phyloP scores from a whole-genome alignment of 2,329 filamentous ascomycete species.

The Xylariaceae sp. region DNA sequence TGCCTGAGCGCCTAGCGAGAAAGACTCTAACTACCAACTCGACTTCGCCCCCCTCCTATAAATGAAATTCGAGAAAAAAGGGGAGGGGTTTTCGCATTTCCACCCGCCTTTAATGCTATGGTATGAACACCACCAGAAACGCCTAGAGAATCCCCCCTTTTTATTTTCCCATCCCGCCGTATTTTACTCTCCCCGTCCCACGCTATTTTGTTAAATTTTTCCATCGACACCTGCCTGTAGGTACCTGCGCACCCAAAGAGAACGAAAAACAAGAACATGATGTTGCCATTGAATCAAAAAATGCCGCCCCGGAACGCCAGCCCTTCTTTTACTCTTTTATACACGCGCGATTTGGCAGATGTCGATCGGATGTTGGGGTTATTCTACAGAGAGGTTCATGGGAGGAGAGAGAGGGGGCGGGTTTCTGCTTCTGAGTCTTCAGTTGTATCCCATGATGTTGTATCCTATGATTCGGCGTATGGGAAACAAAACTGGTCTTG shows the following conservation, averaged over 20 bases:
- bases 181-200: neutral
- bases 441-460: too few species aligned
- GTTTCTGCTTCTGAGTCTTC: neutral
- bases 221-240: neutral
- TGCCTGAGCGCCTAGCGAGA: too few species aligned
- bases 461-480: too few species aligned
- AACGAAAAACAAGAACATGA: neutral
- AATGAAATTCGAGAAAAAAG: too few species aligned
- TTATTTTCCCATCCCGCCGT: neutral
- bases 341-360: neutral
- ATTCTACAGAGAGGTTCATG: slow-evolving; percentile 11
- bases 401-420: neutral
- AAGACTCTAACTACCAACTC: too few species aligned
- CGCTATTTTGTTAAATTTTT: neutral
- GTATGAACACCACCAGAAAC: neutral
- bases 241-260: neutral
- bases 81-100: too few species aligned
- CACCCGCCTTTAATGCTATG: neutral
- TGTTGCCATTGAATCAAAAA: too few species aligned
- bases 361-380: neutral
- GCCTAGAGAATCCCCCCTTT: neutral
- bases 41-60: too few species aligned
- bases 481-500: neutral
- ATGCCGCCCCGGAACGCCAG: neutral
- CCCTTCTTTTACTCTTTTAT: slow-evolving; percentile 3